These are phyloP conservation scores for Didymellaceae sp. DNA, from an alignment of 2,329 filamentous ascomycete species.

Conservation along the genomic window DNA sequence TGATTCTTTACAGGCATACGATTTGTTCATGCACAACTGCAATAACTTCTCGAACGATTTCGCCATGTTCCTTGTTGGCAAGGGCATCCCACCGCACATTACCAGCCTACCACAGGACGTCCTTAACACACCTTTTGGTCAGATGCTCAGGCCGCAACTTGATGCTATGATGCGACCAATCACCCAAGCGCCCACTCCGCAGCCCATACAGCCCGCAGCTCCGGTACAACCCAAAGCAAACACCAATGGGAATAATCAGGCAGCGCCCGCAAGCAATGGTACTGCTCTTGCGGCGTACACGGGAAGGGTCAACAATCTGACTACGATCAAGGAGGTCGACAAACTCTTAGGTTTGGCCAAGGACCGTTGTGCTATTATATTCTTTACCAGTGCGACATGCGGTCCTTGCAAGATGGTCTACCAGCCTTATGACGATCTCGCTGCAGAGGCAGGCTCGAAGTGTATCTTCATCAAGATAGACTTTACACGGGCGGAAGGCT, in stretches of 20 bases:
- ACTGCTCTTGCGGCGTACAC: conserved; percentile 29
- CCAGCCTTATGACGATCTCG: conserved; percentile 80
- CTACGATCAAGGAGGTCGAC: conserved; percentile 66
- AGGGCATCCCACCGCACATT: conserved; percentile 87
- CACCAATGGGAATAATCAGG: conserved; percentile 15
- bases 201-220: conserved; percentile 31
- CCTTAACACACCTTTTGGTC: conserved; percentile 83
- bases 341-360: conserved; percentile 65
- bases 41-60: conserved; percentile 98
- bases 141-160: conserved; percentile 82
- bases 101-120: conserved; percentile 84
- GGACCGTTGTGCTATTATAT: conserved; percentile 77
- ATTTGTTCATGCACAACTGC: conserved; percentile 86
- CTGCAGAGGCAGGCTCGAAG: conserved; percentile 71
- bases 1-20: conserved; percentile 67
- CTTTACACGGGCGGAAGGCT: conserved; percentile 68
- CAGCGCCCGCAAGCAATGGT: conserved; percentile 15
- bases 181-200: conserved; percentile 63
- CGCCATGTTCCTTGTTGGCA: conserved; percentile 85
- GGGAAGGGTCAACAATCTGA: conserved; percentile 67
- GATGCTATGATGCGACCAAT: conserved; percentile 68
- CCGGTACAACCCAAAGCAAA: conserved; percentile 20
- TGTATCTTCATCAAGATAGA: conserved; percentile 84
- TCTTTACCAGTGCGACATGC: conserved; percentile 91
- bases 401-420: conserved; percentile 84